Conservation (phyloP, 2,329 filamentous ascomycete genomes). For the Pseudogymnoascus sp. region DNA sequence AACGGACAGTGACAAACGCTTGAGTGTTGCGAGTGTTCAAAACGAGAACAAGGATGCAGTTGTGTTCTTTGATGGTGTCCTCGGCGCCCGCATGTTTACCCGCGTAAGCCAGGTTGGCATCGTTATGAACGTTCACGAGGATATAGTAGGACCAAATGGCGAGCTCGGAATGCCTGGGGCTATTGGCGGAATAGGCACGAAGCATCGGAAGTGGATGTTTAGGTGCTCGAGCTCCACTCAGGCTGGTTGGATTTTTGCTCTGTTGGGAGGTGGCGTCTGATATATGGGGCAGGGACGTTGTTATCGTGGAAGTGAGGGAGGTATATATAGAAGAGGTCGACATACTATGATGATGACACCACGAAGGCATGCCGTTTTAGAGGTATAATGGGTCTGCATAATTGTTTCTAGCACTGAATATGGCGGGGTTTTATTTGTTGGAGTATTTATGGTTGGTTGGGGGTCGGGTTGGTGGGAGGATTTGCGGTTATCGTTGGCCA, state of each 20-base stretch:
- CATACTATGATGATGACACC: constrained; percentile 1
- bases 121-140: constrained; percentile 23
- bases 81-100: constrained; percentile 40
- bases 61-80: constrained; percentile 70
- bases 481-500: not conserved
- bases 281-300: not conserved
- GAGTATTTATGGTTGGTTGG: not conserved
- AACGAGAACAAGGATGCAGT: constrained; percentile 31
- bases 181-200: constrained; percentile 57
- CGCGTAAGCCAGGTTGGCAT: constrained; percentile 21
- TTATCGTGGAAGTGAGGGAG: not conserved
- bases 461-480: not conserved
- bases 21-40: not conserved
- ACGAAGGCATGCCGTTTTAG: constrained; percentile 7
- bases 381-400: constrained; percentile 7
- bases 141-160: constrained; percentile 23
- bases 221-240: constrained; percentile 44
- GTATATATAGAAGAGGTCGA: not conserved
- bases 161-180: constrained; percentile 19
- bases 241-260: constrained; percentile 24
- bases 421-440: constrained; percentile 4
- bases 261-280: constrained; percentile 12
- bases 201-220: constrained; percentile 78
- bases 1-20: not conserved
- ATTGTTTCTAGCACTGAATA: constrained; percentile 2